Evolutionary conservation across 805 yeast genomes (phyloP).

Genomic region (Priceomyces melissophilus): DNA sequence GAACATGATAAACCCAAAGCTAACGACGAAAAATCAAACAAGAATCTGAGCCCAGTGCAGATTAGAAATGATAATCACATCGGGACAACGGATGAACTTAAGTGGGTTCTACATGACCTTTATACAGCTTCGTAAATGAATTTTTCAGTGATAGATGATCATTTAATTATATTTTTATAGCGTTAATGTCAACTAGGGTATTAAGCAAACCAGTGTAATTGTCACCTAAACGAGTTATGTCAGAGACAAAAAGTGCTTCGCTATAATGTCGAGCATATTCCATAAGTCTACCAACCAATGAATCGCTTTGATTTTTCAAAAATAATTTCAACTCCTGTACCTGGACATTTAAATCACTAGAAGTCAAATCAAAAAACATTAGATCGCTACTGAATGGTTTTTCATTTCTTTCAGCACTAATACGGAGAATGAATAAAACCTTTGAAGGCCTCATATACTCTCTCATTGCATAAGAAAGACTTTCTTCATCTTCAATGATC

Average conservation of each 20-base stretch:
- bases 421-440: slow-evolving; percentile 9
- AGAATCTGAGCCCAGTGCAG: background rate
- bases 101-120: slow-evolving; percentile 69
- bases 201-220: slow-evolving; percentile 11
- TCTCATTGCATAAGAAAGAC: slow-evolving; percentile 7
- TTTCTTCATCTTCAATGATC: slow-evolving; percentile 10
- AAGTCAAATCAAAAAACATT: slow-evolving; percentile 11
- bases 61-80: slow-evolving; percentile 30
- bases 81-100: slow-evolving; percentile 65
- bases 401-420: slow-evolving; percentile 5
- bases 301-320: background rate
- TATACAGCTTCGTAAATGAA: slow-evolving; percentile 34
- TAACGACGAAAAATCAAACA: background rate
- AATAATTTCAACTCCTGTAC: background rate
- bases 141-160: background rate
- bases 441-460: slow-evolving; percentile 1
- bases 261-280: slow-evolving; percentile 20
- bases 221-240: slow-evolving; percentile 15
- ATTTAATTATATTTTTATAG: background rate
- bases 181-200: slow-evolving; percentile 10
- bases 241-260: slow-evolving; percentile 32
- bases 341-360: background rate
- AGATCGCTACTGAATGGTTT: slow-evolving; percentile 10
- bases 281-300: background rate
- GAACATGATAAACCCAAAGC: background rate